These are phyloP conservation scores for Eutrema heterophyllum DNA, from an alignment of 345 rosid species.

Conservation along the genomic window DNA sequence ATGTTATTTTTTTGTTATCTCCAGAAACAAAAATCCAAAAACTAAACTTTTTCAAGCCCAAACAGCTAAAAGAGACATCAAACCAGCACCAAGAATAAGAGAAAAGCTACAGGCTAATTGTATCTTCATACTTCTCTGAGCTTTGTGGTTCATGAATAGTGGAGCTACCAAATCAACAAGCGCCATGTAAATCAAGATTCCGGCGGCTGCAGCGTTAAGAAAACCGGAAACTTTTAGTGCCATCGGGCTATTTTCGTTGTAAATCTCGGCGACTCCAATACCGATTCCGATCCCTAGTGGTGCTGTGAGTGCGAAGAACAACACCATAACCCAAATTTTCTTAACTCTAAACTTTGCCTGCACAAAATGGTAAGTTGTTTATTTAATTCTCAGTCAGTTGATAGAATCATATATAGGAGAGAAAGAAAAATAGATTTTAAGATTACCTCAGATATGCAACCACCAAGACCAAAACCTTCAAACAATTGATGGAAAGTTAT, in stretches of 20 bases:
- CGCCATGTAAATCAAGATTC: constrained; percentile 59
- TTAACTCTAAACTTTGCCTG: constrained; percentile 36
- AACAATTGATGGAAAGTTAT: constrained; percentile 66
- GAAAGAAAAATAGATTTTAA: background rate
- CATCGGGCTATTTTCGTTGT: constrained; percentile 45
- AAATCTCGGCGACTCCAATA: constrained; percentile 37
- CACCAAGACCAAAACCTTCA: constrained; percentile 73
- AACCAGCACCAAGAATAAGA: constrained; percentile 49
- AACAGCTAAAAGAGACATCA: constrained; percentile 55
- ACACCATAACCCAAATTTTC: constrained; percentile 35
- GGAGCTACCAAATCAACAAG: constrained; percentile 59
- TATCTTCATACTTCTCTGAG: constrained; percentile 34
- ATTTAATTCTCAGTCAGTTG: background rate
- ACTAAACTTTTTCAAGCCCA: constrained; percentile 41
- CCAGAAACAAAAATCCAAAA: background rate
- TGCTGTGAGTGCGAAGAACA: constrained; percentile 54
- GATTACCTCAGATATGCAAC: constrained; percentile 53
- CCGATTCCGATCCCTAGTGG: constrained; percentile 58
- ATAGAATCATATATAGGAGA: background rate
- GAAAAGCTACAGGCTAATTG: constrained; percentile 27
- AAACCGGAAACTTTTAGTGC: constrained; percentile 48
- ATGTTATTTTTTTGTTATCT: background rate
- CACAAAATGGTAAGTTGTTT: background rate
- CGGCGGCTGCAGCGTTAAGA: constrained; percentile 53
- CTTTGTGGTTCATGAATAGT: constrained; percentile 40